Evolutionary conservation across 306 rosid species (phyloP).

Genomic region (Leucaena leucocephala): DNA sequence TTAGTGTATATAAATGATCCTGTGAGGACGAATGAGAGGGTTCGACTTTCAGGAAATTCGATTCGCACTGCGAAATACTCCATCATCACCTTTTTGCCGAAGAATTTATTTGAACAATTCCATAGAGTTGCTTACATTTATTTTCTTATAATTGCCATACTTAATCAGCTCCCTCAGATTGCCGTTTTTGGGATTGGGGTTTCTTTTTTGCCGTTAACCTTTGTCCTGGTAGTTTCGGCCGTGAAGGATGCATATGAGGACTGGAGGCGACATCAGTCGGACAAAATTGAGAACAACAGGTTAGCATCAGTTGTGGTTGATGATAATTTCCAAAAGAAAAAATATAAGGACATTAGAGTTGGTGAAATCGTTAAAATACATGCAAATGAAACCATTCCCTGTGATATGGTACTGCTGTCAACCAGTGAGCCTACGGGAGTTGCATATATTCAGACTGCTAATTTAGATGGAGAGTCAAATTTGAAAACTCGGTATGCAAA

Average conservation of each 20-base stretch:
- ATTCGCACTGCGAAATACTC: constrained; percentile 71
- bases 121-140: constrained; percentile 93
- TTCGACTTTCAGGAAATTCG: constrained; percentile 62
- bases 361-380: constrained; percentile 74
- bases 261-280: constrained; percentile 84
- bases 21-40: constrained; percentile 62
- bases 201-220: constrained; percentile 80
- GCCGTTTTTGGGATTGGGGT: constrained; percentile 88
- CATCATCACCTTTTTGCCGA: constrained; percentile 72
- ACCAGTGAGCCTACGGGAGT: constrained; percentile 94
- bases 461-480: constrained; percentile 91
- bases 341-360: constrained; percentile 70
- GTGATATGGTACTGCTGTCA: constrained; percentile 92
- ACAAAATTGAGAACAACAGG: constrained; percentile 80
- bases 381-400: constrained; percentile 80
- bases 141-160: constrained; percentile 83
- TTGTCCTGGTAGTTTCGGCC: constrained; percentile 80
- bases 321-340: constrained; percentile 49
- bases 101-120: constrained; percentile 87
- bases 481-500: constrained; percentile 91
- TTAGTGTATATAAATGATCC: constrained; percentile 63
- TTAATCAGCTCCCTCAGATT: constrained; percentile 94
- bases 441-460: constrained; percentile 87
- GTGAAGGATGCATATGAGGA: constrained; percentile 90
- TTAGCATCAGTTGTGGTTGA: constrained; percentile 63